Conservation (phyloP, 306 rosid genomes). For the Vigna angularis region DNA sequence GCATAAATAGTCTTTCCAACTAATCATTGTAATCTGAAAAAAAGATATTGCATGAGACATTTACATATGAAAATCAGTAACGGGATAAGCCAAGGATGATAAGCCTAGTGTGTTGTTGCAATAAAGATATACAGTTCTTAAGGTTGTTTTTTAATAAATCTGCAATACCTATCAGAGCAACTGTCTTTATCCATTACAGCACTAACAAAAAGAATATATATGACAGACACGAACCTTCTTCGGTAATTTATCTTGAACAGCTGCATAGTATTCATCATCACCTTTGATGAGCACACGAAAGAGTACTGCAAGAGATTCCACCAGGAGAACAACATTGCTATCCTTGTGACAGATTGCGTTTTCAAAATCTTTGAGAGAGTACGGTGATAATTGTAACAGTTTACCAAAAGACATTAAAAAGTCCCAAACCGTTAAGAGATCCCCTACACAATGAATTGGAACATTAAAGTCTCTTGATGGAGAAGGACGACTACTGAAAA, state of each 20-base stretch:
- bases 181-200: constrained; percentile 16
- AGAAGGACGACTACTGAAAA: constrained; percentile 72
- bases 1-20: constrained; percentile 81
- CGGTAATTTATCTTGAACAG: constrained; percentile 29
- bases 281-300: constrained; percentile 80
- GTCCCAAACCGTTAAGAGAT: constrained; percentile 96
- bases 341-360: constrained; percentile 83
- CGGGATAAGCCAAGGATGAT: neutral
- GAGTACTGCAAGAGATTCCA: constrained; percentile 87
- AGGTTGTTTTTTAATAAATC: too few relatives aligned
- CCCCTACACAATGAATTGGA: constrained; percentile 76
- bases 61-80: constrained; percentile 30
- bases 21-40: constrained; percentile 81
- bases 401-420: constrained; percentile 77
- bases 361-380: constrained; percentile 88
- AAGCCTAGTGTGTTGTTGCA: too few relatives aligned
- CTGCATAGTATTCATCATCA: constrained; percentile 55
- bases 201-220: constrained; percentile 4
- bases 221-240: constrained; percentile 61
- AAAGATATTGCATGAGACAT: constrained; percentile 38
- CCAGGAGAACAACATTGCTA: constrained; percentile 73
- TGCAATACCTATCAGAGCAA: neutral
- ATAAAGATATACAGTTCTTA: too few relatives aligned
- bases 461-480: constrained; percentile 75
- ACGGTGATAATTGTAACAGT: constrained; percentile 74